phyloP scores from a whole-genome alignment of 73 alveolate genomes.

The Loxodes magnus region DNA sequence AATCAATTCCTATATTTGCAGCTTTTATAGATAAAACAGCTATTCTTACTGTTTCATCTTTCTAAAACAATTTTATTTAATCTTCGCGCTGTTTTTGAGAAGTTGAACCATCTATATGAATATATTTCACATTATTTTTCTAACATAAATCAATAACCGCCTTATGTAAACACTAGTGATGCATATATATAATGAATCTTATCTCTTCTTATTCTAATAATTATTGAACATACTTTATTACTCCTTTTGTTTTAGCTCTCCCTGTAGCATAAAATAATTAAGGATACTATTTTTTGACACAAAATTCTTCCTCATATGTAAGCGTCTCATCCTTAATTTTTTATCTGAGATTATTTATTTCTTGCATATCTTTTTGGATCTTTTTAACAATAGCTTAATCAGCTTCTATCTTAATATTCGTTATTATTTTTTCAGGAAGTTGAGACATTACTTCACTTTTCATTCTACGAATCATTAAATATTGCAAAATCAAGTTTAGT shows the following conservation, averaged over 20 bases:
- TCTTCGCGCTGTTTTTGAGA: conserved; percentile 41
- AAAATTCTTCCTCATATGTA: neutral
- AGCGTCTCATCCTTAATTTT: neutral
- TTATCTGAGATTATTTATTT: neutral
- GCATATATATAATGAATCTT: conserved; percentile 72
- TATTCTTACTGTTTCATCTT: conserved; percentile 32
- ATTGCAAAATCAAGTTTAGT: conserved; percentile 43
- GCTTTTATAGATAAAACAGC: conserved; percentile 77
- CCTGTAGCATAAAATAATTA: conserved; percentile 52
- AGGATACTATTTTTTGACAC: conserved; percentile 14
- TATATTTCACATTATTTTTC: conserved; percentile 26
- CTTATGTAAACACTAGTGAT: conserved; percentile 64
- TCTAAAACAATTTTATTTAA: conserved; percentile 52
- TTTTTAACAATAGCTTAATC: conserved; percentile 26
- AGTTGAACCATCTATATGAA: conserved; percentile 60
- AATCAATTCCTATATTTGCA: conserved; percentile 73
- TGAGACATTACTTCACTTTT: conserved; percentile 74
- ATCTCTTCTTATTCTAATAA: conserved; percentile 52
- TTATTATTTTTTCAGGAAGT: conserved; percentile 75
- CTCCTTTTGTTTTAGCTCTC: conserved; percentile 66
- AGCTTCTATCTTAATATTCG: conserved; percentile 41
- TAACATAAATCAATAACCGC: conserved; percentile 29
- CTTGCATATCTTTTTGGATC: conserved; percentile 17
- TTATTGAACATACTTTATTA: conserved; percentile 45
- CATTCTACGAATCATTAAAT: conserved; percentile 74